Conservation (phyloP, 208 protist species). For the Blechomonas ayalai region DNA sequence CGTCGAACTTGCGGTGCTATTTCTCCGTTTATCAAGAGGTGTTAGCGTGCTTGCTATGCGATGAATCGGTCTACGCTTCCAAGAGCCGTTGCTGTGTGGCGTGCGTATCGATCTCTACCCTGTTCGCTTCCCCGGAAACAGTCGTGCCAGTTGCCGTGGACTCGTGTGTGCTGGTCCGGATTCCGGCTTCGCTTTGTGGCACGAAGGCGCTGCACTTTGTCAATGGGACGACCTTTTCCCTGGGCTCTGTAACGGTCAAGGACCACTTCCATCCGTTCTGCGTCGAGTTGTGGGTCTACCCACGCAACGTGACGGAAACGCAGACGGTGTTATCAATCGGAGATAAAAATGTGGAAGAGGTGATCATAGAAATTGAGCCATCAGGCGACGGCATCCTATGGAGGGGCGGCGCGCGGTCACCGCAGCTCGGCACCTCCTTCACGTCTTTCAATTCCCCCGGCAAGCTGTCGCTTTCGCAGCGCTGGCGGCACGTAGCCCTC, state of each 20-base stretch:
- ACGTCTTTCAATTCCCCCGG: constrained; percentile 44
- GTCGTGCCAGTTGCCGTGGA: too few relatives aligned
- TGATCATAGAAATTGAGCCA: constrained; percentile 70
- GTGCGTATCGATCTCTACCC: neutral
- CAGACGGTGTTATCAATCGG: constrained; percentile 76
- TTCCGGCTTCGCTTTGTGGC: constrained; percentile 4
- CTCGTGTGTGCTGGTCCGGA: constrained; percentile 15
- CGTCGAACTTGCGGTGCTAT: neutral
- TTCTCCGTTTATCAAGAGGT: neutral
- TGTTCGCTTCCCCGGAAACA: neutral
- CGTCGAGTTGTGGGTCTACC: constrained; percentile 84
- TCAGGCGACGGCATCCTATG: constrained; percentile 62
- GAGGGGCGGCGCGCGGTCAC: constrained; percentile 68
- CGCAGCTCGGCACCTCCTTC: constrained; percentile 70
- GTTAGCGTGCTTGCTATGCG: constrained; percentile 1
- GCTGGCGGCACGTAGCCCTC: constrained; percentile 88
- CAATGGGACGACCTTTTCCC: constrained; percentile 29
- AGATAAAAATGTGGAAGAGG: constrained; percentile 75
- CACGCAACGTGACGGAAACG: constrained; percentile 46
- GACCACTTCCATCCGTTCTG: constrained; percentile 79
- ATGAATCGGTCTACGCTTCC: neutral
- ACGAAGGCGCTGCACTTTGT: constrained; percentile 67
- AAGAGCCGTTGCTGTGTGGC: neutral
- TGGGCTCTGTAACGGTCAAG: constrained; percentile 66
- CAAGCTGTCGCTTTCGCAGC: constrained; percentile 32